These are phyloP conservation scores for Macrophomina tecta DNA, from an alignment of 2,329 filamentous ascomycete species.

Conservation along the genomic window DNA sequence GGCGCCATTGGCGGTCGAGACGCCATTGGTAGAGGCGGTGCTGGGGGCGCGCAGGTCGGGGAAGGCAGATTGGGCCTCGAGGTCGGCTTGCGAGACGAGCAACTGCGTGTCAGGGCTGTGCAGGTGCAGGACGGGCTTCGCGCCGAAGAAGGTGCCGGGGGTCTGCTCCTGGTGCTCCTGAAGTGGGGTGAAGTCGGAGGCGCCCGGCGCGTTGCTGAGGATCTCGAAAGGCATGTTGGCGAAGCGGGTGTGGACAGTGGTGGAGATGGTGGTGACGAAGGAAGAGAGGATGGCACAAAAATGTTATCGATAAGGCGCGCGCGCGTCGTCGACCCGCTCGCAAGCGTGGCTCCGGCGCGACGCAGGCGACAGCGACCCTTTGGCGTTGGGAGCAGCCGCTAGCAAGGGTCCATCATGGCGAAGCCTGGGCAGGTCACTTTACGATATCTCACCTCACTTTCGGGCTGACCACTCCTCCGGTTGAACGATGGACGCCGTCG, in stretches of 20 bases:
- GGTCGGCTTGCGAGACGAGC: slow-evolving; percentile 62
- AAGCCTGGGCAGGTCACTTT: background rate
- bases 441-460: too few species aligned
- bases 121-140: slow-evolving; percentile 73
- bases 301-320: slow-evolving; percentile 17
- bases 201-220: slow-evolving; percentile 62
- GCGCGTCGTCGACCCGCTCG: background rate
- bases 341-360: slow-evolving; percentile 1
- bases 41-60: slow-evolving; percentile 13
- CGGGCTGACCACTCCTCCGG: too few species aligned
- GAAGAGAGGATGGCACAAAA: background rate
- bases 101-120: slow-evolving; percentile 64
- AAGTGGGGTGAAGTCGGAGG: slow-evolving; percentile 67
- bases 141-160: slow-evolving; percentile 72
- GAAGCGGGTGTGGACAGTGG: background rate
- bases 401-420: slow-evolving; percentile 1
- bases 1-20: slow-evolving; percentile 24
- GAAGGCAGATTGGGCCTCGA: slow-evolving; percentile 51
- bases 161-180: slow-evolving; percentile 75
- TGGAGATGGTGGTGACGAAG: background rate
- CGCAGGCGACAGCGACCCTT: background rate
- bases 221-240: slow-evolving; percentile 51
- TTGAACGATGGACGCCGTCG: background rate
- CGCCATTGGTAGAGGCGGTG: background rate
- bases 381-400: background rate